phyloP scores from a whole-genome alignment of 305 asterid genomes.

The Fraxinus latifolia region DNA sequence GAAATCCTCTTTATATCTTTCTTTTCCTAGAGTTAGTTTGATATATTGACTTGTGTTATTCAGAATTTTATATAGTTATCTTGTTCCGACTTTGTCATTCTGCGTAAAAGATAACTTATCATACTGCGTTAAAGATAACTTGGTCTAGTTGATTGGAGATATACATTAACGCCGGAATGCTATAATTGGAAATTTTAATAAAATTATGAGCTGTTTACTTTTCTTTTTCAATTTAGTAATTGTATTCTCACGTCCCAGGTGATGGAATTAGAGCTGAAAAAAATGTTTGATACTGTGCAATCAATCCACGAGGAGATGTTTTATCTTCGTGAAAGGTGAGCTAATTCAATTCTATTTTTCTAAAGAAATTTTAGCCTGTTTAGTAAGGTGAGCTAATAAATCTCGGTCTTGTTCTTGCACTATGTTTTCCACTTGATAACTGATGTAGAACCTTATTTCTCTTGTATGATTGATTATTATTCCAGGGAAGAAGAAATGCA shows the following conservation, averaged over 20 bases:
- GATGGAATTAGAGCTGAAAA: constrained; percentile 90
- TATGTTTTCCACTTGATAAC: background rate
- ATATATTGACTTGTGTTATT: background rate
- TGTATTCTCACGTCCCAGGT: constrained; percentile 33
- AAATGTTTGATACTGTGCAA: constrained; percentile 73
- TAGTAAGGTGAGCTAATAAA: background rate
- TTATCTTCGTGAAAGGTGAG: constrained; percentile 82
- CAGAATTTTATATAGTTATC: background rate
- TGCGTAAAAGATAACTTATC: background rate
- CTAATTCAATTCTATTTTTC: background rate
- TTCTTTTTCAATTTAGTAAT: background rate
- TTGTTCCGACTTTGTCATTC: background rate
- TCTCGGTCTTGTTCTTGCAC: background rate
- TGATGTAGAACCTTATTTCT: background rate
- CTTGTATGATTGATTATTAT: background rate
- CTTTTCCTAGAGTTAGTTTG: background rate
- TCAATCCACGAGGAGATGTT: constrained; percentile 87
- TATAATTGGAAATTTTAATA: background rate
- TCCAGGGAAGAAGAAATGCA: constrained; percentile 94
- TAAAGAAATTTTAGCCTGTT: background rate
- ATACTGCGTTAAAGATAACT: background rate
- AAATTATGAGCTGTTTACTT: background rate
- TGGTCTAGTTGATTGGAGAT: background rate
- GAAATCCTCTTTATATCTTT: background rate
- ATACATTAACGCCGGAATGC: background rate